A percentile compares a stretch with the other conserved stretches of the same genome.
These are phyloP conservation scores for Peniophora sp. DNA, from an alignment of 1,284 basidiomycete genomes.

Conservation along the genomic window DNA sequence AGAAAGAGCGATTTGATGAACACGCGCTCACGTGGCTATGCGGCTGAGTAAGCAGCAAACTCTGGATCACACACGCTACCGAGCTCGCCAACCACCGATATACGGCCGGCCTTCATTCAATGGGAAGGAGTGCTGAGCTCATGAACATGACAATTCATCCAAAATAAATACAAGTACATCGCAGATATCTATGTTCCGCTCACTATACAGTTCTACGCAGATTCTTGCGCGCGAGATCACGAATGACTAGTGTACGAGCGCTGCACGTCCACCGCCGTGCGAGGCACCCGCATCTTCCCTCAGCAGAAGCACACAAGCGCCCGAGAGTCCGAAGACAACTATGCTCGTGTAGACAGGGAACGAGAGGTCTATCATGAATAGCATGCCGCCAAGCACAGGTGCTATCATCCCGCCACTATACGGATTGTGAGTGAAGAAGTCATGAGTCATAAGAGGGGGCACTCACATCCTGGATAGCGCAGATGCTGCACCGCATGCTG, in stretches of 20 bases:
- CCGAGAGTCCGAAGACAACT: constrained; percentile 61
- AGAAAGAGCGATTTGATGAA: too few relatives aligned
- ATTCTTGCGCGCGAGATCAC: background rate
- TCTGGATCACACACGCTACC: too few relatives aligned
- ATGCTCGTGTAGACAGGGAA: constrained; percentile 79
- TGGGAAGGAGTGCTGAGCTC: too few relatives aligned
- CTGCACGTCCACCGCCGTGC: constrained; percentile 5
- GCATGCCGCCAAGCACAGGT: constrained; percentile 76
- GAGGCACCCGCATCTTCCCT: constrained; percentile 25
- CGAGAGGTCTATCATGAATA: constrained; percentile 65
- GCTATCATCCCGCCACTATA: constrained; percentile 85
- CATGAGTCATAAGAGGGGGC: background rate
- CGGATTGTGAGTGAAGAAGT: constrained; percentile 5
- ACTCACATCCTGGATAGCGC: constrained; percentile 81
- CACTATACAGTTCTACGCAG: too few relatives aligned
- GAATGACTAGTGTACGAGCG: constrained; percentile 7
- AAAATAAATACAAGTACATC: too few relatives aligned
- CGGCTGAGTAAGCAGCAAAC: too few relatives aligned
- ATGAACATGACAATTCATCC: too few relatives aligned
- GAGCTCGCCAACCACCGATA: too few relatives aligned
- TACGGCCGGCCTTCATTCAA: too few relatives aligned
- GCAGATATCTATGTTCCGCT: too few relatives aligned
- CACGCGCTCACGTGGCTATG: too few relatives aligned
- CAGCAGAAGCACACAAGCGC: constrained; percentile 59
- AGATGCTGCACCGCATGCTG: constrained; percentile 87